A percentile compares a stretch with the other conserved stretches of the same genome.
Conservation (phyloP, 257 asterid genomes). For the Solanum bukasovii region DNA sequence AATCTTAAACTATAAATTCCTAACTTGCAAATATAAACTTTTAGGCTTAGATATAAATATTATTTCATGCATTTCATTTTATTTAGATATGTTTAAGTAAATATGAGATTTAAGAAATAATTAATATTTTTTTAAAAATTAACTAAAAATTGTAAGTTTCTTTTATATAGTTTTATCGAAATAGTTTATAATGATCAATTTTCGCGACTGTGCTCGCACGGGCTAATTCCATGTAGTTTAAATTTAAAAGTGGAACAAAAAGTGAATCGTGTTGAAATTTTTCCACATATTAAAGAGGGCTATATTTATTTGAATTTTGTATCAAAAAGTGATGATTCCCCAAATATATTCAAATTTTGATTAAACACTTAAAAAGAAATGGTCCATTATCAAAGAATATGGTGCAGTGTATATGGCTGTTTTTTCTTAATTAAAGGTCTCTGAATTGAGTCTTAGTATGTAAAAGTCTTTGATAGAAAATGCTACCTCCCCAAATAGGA, state of each 20-base stretch:
- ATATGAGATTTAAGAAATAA: background rate
- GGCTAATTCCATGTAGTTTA: background rate
- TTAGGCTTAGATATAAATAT: background rate
- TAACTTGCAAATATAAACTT: too few relatives aligned
- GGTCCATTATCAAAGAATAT: background rate
- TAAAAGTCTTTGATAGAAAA: background rate
- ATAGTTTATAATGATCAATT: background rate
- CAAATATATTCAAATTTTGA: background rate
- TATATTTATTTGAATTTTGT: too few relatives aligned
- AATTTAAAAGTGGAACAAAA: background rate
- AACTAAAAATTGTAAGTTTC: too few relatives aligned
- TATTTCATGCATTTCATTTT: background rate
- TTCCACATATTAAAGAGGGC: background rate
- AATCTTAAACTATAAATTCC: too few relatives aligned
- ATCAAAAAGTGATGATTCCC: background rate
- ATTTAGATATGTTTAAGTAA: too few relatives aligned
- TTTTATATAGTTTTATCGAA: too few relatives aligned
- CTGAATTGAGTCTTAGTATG: too few relatives aligned
- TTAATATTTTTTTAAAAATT: too few relatives aligned
- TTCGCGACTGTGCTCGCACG: background rate
- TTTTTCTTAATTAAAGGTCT: too few relatives aligned
- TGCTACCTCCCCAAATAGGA: too few relatives aligned
- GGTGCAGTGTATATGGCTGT: fast-evolving
- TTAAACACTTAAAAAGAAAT: background rate
- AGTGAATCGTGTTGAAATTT: background rate